These are phyloP conservation scores for Ephemerocybe angulata DNA, from an alignment of 768 basidiomycete species.

Conservation along the genomic window DNA sequence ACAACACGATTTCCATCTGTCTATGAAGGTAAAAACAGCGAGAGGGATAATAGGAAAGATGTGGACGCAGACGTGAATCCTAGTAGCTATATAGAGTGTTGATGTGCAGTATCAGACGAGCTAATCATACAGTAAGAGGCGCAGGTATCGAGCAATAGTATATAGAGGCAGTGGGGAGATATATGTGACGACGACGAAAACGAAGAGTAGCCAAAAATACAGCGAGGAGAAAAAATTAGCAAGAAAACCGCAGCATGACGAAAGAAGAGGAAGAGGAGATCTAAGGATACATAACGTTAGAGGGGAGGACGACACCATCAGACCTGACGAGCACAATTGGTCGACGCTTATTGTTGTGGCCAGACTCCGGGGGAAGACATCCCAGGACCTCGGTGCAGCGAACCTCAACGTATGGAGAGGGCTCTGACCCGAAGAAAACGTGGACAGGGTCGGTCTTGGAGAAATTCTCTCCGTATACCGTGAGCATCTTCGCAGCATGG, in stretches of 20 bases:
- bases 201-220: not conserved
- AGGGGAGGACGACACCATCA: constrained; percentile 87
- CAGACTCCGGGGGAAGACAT: constrained; percentile 70
- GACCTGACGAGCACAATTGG: constrained; percentile 79
- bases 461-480: constrained; percentile 88
- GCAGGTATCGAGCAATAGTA: not conserved
- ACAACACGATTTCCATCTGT: not conserved
- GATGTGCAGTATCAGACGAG: not conserved
- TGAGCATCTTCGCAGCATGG: constrained; percentile 75
- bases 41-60: not conserved
- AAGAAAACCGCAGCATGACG: not conserved
- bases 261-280: not conserved
- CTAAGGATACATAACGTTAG: constrained; percentile 75
- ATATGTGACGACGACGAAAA: not conserved
- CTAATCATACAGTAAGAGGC: constrained; percentile 5
- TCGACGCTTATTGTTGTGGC: constrained; percentile 59
- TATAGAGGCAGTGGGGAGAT: not conserved
- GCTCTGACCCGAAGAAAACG: constrained; percentile 85
- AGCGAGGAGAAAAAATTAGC: not conserved
- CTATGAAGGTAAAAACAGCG: not conserved
- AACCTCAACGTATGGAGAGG: constrained; percentile 83
- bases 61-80: not conserved
- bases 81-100: not conserved
- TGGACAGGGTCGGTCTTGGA: constrained; percentile 75
- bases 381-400: constrained; percentile 84